Evolutionary conservation across 129 eudicot genomes (phyloP), one percentile per base, ranked within the genome.

Genomic region (Glebionis coronaria): DNA sequence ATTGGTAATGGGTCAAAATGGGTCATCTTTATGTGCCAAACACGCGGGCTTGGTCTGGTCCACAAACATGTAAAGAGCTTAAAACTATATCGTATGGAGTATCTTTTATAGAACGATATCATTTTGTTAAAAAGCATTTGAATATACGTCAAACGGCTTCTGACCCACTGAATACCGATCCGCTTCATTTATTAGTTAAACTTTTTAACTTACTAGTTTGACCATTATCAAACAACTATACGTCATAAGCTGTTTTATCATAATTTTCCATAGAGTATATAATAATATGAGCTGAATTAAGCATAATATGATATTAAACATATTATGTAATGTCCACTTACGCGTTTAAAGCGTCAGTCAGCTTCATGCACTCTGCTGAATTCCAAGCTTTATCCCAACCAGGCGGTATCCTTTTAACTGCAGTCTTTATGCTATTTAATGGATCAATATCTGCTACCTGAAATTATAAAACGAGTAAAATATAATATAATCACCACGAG

Each of bases 381-480:
- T 77, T 84, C 97, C 97, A 94, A 70, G 97, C 81, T 63, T 78
- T 62, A 69, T 84, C 85, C 97, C 97, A 84, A 56, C 85, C 87
- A 72, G 75, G 93, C 61, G 99, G 99, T 28, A 83, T 70, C 75
- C 99, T 79, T 67, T 55, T 73, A 76, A 94, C 65, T 31, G 99
- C 90, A 23, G 99, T 84, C 84, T 68, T 83, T 49, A 94, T 82
- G 78, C 90, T 89, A 63, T 77, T 55, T 56, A 94, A 75, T 14
- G 99, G 99, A 81, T 89, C 82, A 52, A 94, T 87, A 20, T 94
- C 99, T 63, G 74, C 95, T 13, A 94, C 97, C 99, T 94, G 77
- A 74, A 80, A 64, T 45, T 64, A 42, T 61, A 66, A 46, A 15
- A 67, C 23, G 23, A 52, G 56, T 67, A 67, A 56, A 28, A 67